Evolutionary conservation across 495 filamentous ascomycete genomes (phyloP).

Genomic region (Trichoderma asperelloides): DNA sequence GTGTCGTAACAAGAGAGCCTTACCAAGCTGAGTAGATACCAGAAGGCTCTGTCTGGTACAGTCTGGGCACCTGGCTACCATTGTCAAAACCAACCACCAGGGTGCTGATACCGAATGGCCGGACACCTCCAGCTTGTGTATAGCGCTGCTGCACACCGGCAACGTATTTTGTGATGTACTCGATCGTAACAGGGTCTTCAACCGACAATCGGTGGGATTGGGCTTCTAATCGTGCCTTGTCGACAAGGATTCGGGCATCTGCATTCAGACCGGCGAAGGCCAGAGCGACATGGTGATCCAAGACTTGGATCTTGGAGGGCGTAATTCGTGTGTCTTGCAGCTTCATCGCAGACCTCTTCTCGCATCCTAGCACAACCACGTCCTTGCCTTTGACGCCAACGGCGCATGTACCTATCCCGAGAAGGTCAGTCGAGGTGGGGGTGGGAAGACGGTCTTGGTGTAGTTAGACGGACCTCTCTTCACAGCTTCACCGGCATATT

Average conservation of each 20-base stretch:
- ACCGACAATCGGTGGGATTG: slow-evolving; percentile 97
- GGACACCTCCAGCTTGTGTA: slow-evolving; percentile 93
- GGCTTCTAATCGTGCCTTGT: slow-evolving; percentile 93
- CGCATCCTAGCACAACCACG: slow-evolving; percentile 92
- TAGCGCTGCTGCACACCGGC: slow-evolving; percentile 97
- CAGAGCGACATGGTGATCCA: slow-evolving; percentile 92
- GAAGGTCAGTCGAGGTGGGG: slow-evolving; percentile 11
- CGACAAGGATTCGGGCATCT: slow-evolving; percentile 92
- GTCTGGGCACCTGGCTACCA: slow-evolving; percentile 69
- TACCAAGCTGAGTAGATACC: slow-evolving; percentile 98
- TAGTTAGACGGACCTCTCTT: slow-evolving; percentile 70
- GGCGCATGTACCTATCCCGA: slow-evolving; percentile 75
- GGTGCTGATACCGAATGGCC: slow-evolving; percentile 96
- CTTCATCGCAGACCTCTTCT: slow-evolving; percentile 98
- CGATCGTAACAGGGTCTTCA: slow-evolving; percentile 92
- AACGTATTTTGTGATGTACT: slow-evolving; percentile 98
- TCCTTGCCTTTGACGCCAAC: slow-evolving; percentile 93
- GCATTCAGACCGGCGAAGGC: slow-evolving; percentile 96
- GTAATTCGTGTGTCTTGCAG: slow-evolving; percentile 99
- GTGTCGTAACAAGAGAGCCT: slow-evolving; percentile 15
- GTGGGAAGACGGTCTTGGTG: background rate
- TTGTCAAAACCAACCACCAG: slow-evolving; percentile 95
- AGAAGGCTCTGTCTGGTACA: slow-evolving; percentile 97
- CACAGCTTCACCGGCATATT: slow-evolving; percentile 97
- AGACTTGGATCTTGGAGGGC: slow-evolving; percentile 89